Base-by-base conservation (phyloP, 192 early-diverging fungal species). In the Coemansia sp. region DNA sequence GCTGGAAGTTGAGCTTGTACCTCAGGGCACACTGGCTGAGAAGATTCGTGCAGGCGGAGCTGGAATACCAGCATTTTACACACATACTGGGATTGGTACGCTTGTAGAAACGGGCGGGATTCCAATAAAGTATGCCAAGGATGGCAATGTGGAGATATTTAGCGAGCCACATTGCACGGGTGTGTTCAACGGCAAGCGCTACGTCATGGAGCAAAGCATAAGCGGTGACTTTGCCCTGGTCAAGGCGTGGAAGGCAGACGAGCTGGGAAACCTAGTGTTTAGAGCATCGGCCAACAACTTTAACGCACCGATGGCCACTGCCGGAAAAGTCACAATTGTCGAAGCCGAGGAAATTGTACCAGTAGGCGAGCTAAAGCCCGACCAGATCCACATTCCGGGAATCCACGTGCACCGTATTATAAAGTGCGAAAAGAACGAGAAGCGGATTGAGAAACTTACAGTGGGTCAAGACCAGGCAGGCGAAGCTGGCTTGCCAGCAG, bases 221-320 rank as follows among this genome's bases (percentile, higher is more conserved):
- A 73, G 72, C 1, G 88, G 89, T 4, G 89, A 91, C 68, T 87
- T 82, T 78, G 81, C 86, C 4, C 68, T 91, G 21, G 81, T 91
- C 61, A 91, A 91, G 74, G 89, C 89, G 15, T 91, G 87, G 87
- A 91, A 89, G 83, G 89, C 84, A 8, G 88, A 91, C 64, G 78
- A 74, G 34, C 71, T 85, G 28, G 88, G 88, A 38, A 91, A 91
- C 71, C 68, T 88, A 26, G 70, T 89, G 40, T 89, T 89, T 70
- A 70, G 74, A 50, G 85, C 84, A 17, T 84, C 89, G 2, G 85
- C 88, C 50, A 79, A 78, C 73, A 91, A 91, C 80, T 91, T 91
- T 68, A 91, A 91, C 66, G 85, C 82, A 4, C 83, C 84, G 9
- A 85, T 85, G 84, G 89, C 88, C 22, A 85, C 81, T 51, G 89